Conservation (phyloP, 2,329 filamentous ascomycete species). For the Mariannaea sp. region DNA sequence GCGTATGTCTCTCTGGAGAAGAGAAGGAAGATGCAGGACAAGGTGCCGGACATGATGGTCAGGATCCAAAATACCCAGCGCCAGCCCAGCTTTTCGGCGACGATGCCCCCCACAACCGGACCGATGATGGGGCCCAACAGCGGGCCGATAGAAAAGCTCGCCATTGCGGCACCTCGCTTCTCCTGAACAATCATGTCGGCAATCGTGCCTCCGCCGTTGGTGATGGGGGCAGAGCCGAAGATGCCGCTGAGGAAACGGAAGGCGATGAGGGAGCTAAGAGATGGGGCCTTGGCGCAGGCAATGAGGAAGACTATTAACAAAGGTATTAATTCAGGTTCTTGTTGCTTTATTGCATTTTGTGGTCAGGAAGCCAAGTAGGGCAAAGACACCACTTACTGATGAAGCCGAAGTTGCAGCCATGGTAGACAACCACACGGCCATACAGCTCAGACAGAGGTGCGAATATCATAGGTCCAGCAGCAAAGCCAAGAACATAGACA, state of each 20-base stretch:
- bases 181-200: constrained; percentile 66
- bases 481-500: constrained; percentile 68
- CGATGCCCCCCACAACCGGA: constrained; percentile 51
- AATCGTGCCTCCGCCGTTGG: constrained; percentile 69
- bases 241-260: constrained; percentile 67
- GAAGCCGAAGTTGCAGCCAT: constrained; percentile 52
- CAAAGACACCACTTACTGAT: constrained; percentile 33
- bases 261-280: constrained; percentile 56
- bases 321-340: background rate
- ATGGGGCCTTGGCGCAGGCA: constrained; percentile 56
- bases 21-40: constrained; percentile 45
- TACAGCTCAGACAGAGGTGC: constrained; percentile 66
- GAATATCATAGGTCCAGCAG: constrained; percentile 61
- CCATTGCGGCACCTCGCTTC: constrained; percentile 63
- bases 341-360: too few relatives aligned
- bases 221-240: constrained; percentile 65
- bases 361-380: background rate
- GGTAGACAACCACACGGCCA: constrained; percentile 58
- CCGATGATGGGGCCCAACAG: constrained; percentile 54
- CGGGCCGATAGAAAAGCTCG: constrained; percentile 50
- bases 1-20: constrained; percentile 55
- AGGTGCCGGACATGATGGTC: constrained; percentile 43
- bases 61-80: constrained; percentile 58
- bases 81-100: constrained; percentile 50
- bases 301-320: constrained; percentile 46